These are phyloP conservation scores for Linnemannia hyalina DNA, from an alignment of 192 early-diverging fungal species.

Conservation along the genomic window DNA sequence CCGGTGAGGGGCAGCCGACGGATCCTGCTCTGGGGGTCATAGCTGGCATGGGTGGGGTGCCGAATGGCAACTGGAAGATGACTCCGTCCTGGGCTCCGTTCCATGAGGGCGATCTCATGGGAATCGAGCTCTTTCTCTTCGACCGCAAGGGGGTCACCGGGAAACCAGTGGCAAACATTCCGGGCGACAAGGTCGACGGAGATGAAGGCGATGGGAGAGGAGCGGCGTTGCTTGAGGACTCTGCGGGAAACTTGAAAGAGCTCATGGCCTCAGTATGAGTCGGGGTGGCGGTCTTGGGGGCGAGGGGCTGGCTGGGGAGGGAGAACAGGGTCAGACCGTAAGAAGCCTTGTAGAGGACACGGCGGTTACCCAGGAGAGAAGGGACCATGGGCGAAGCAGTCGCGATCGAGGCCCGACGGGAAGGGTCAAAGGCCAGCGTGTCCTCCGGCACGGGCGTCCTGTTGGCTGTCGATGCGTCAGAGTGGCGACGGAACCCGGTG, in stretches of 20 bases:
- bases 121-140: slow-evolving; percentile 46
- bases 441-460: slow-evolving; percentile 21
- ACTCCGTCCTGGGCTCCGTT: slow-evolving; percentile 36
- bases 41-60: slow-evolving; percentile 20
- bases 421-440: slow-evolving; percentile 13
- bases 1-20: slow-evolving; percentile 20
- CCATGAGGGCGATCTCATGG: slow-evolving; percentile 40
- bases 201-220: slow-evolving; percentile 1
- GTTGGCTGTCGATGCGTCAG: slow-evolving; percentile 4
- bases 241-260: slow-evolving; percentile 47
- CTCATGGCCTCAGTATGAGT: slow-evolving; percentile 36
- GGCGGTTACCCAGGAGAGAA: slow-evolving; percentile 25
- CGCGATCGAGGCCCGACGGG: slow-evolving; percentile 41
- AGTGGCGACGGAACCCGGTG: slow-evolving; percentile 30
- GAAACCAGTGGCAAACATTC: neutral
- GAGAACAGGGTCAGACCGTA: slow-evolving; percentile 37
- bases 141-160: slow-evolving; percentile 15
- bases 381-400: slow-evolving; percentile 36
- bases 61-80: slow-evolving; percentile 47
- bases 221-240: neutral
- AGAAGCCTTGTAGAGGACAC: slow-evolving; percentile 38
- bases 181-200: slow-evolving; percentile 14
- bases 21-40: slow-evolving; percentile 2
- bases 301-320: slow-evolving; percentile 17
- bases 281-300: neutral